A percentile compares a stretch with the other conserved stretches of the same genome.
Conservation (phyloP, 2,329 filamentous ascomycete genomes). For the Fusarium redolens region DNA sequence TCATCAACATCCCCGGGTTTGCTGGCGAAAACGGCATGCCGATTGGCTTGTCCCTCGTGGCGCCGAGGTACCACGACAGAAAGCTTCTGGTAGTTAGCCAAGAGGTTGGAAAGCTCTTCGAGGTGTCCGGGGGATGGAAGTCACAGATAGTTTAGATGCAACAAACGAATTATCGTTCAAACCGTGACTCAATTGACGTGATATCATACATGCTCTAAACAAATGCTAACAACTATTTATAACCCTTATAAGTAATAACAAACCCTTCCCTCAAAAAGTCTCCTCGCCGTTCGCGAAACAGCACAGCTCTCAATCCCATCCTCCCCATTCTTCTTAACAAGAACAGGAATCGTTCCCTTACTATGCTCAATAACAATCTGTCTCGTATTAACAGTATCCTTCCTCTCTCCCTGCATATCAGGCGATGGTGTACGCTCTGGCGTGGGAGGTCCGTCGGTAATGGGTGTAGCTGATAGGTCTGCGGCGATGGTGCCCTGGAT, state of each 20-base stretch:
- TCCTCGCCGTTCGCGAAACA: slow-evolving; percentile 48
- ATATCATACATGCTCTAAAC: background rate
- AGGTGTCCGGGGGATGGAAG: background rate
- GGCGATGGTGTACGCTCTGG: slow-evolving; percentile 38
- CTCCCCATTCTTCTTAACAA: slow-evolving; percentile 9
- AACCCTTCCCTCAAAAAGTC: slow-evolving; percentile 49
- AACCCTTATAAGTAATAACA: slow-evolving; percentile 39
- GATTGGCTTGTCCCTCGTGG: slow-evolving; percentile 29
- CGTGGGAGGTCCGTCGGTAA: slow-evolving; percentile 4
- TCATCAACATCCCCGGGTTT: slow-evolving; percentile 35
- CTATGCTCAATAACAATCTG: slow-evolving; percentile 42
- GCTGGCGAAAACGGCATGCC: slow-evolving; percentile 30
- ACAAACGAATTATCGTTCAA: background rate
- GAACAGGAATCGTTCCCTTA: slow-evolving; percentile 43
- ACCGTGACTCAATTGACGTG: background rate
- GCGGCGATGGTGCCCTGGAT: slow-evolving; percentile 55
- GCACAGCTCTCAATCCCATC: slow-evolving; percentile 43
- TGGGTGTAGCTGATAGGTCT: slow-evolving; percentile 14
- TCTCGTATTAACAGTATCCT: background rate
- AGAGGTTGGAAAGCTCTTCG: slow-evolving; percentile 2
- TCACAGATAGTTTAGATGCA: background rate
- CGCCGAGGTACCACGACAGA: slow-evolving; percentile 23
- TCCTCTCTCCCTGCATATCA: background rate
- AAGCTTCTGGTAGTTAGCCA: slow-evolving; percentile 14
- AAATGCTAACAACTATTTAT: background rate